phyloP scores from a whole-genome alignment of 495 filamentous ascomycete species.

The Endocarpon pusillum region DNA sequence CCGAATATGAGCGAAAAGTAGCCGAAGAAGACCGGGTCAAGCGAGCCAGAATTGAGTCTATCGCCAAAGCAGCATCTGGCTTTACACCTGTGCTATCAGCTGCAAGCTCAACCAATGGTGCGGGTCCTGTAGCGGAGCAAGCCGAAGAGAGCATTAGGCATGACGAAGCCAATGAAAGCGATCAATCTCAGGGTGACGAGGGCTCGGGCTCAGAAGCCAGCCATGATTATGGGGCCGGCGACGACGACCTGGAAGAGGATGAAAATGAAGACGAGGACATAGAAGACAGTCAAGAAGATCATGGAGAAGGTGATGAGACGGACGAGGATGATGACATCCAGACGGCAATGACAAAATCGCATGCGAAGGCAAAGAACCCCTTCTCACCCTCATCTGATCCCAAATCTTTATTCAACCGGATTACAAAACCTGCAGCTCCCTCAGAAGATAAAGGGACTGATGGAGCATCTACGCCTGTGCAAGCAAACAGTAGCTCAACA shows the following conservation, averaged over 20 bases:
- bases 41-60: conserved; percentile 12
- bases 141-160: too few species aligned
- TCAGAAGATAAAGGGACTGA: not conserved
- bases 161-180: too few species aligned
- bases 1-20: conserved; percentile 30
- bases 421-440: not conserved
- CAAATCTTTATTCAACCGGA: conserved; percentile 1
- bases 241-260: conserved; percentile 21
- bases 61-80: not conserved
- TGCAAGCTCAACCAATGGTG: not conserved
- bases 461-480: not conserved
- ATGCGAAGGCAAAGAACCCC: conserved; percentile 1
- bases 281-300: conserved; percentile 10
- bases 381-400: too few species aligned
- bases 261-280: conserved; percentile 25
- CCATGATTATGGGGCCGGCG: conserved; percentile 18
- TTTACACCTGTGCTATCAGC: not conserved
- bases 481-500: not conserved
- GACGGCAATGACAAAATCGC: conserved; percentile 3
- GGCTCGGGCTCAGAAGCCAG: conserved; percentile 21
- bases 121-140: too few species aligned
- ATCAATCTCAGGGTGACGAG: conserved; percentile 25
- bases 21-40: conserved; percentile 30
- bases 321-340: conserved; percentile 12
- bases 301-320: conserved; percentile 13